Base-by-base conservation (phyloP, 1,284 basidiomycete species). In the Pseudozyma thailandica region DNA sequence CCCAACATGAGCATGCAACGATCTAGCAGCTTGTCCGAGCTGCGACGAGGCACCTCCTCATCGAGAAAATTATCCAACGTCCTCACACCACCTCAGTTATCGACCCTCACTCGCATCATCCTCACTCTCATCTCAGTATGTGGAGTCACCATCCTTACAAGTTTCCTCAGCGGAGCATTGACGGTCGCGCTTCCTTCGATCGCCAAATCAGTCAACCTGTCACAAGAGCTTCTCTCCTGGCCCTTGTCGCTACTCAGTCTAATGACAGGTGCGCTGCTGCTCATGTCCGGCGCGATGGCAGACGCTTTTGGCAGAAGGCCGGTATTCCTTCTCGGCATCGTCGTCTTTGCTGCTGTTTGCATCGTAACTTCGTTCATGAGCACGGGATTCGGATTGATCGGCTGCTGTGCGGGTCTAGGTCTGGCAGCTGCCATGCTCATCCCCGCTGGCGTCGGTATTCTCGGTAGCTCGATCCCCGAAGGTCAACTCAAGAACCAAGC, bases 111-210 rank as follows among this genome's bases (percentile, higher is more conserved):
- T 0, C 54, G 70, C 0, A 72, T 55, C 52, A 41, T 68, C 20
- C 57, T 75, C 12, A 59, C 64, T n/a, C 63, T 78, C 30, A 26
- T 58, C 20, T 59, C 77, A 23, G 55, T 75, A 48, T 57, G 65
- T 31, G 77, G 74, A 16, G 71, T 73, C 18, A 77, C 77, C 0
- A 41, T 77, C 8, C 52, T 78, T 16, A 59, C 85, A 78, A 85
- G 47, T 78, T 84, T 57, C 62, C 61, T 85, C 9, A 82, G 77
- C 26, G 86, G 86, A 13, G 85, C 84, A 4, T 74, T 85, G 26
- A 85, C 84, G 6, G 88, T 91, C 43, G 86, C 89, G 0, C 84
- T 92, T 2, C 89, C 90, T 0, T 86, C 86, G 0, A 90, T 92
- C 38, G 87, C 87, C 0, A 66, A 64, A 15, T 55, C 55, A 38